Base-by-base conservation (phyloP, 2,329 filamentous ascomycete genomes). In the Colletotrichum falcatum region DNA sequence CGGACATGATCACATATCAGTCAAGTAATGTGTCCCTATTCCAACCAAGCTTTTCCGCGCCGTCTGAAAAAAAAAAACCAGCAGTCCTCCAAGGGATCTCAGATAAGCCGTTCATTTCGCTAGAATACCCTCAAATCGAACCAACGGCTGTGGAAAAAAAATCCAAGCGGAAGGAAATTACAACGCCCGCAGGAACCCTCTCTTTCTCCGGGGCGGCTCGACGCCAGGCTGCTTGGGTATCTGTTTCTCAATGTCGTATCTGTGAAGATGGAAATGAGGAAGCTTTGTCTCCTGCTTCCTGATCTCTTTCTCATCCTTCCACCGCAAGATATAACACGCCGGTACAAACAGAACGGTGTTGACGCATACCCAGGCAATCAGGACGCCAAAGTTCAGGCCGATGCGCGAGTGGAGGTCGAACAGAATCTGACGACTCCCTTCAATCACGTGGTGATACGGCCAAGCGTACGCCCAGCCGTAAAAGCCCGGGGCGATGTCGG, bases 381-480 rank as follows among this genome's bases (percentile, higher is more conserved):
- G 46, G 2, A 68, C 65, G 11, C 60, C 65, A 20, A 68, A 63
- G 44, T 68, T 68, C 9, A 68, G 28, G 7, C 65, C 65, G 20
- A 68, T 64, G 28, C 65, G 65, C 5, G 65, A 64, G 35, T 68
- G 65, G 3, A 68, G 51, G 39, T 68, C 65, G 5, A 68, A 68
- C 20, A 68, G 20, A 16, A 68, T 58, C 35, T 68, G 65, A 14
- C 65, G 46, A 46, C 59, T 62, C 3, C 65, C 65, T 30, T 68
- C 65, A 8, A 68, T 53, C 18, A 68, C 65, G 28, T 68, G 65
- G 30, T 68, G 65, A 18, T 68, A 68, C 1, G 65, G 65, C 65
- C 65, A 68, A 11, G 65, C 65, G 28, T 68, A 68, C 4, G 65
- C 60, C 65, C 65, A 68, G 5, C 60, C 26, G 60, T 68, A 68